Evolutionary conservation across 1,284 basidiomycete genomes (phyloP).

Genomic region (Agroathelia rolfsii): DNA sequence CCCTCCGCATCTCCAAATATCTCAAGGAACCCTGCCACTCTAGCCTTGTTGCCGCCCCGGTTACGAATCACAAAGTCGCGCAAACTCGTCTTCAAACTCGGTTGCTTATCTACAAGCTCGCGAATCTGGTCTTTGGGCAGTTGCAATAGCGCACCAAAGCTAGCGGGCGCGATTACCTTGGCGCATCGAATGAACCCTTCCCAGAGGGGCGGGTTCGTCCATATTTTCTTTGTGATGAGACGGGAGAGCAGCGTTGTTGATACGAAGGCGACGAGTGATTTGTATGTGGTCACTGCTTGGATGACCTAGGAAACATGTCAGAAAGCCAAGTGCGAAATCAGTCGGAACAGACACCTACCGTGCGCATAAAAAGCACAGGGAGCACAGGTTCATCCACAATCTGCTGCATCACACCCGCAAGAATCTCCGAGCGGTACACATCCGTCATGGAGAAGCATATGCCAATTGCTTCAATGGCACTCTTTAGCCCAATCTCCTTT

Average conservation of each 20-base stretch:
- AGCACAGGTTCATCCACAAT: constrained; percentile 87
- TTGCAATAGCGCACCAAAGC: constrained; percentile 87
- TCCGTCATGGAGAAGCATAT: constrained; percentile 99
- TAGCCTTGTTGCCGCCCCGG: constrained; percentile 73
- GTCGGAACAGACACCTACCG: constrained; percentile 42
- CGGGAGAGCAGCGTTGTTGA: constrained; percentile 91
- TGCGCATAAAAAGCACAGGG: constrained; percentile 90
- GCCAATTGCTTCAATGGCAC: constrained; percentile 85
- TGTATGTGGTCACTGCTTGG: constrained; percentile 94
- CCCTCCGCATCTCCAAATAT: constrained; percentile 59
- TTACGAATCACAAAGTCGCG: constrained; percentile 80
- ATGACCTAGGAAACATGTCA: constrained; percentile 60
- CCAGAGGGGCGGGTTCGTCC: constrained; percentile 94
- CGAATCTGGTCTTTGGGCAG: constrained; percentile 88
- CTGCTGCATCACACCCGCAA: constrained; percentile 94
- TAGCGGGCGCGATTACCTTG: constrained; percentile 84
- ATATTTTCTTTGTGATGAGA: constrained; percentile 94
- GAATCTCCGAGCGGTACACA: constrained; percentile 90
- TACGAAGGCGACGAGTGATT: constrained; percentile 87
- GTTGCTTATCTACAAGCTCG: constrained; percentile 84
- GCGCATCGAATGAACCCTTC: constrained; percentile 95
- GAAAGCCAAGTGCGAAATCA: constrained; percentile 4
- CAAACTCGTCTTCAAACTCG: constrained; percentile 75
- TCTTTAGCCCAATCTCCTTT: constrained; percentile 86
- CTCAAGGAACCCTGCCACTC: constrained; percentile 74